phyloP scores from a whole-genome alignment of 805 yeast genomes.

The Komagataella phaffii region DNA sequence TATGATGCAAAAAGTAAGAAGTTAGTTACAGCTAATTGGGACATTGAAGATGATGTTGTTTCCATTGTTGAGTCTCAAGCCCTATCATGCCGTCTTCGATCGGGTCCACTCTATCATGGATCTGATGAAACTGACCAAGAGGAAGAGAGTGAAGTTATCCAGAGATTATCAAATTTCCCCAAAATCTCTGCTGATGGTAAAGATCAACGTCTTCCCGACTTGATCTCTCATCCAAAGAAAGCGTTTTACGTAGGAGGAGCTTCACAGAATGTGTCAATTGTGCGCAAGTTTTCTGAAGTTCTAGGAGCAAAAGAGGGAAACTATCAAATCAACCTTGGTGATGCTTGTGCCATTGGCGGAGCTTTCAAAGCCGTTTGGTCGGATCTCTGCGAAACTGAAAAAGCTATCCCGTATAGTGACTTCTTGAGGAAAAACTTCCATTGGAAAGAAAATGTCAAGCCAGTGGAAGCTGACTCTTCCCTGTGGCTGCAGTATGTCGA shows the following conservation, averaged over 20 bases:
- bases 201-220: slow-evolving; percentile 25
- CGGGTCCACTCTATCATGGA: slow-evolving; percentile 44
- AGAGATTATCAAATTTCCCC: slow-evolving; percentile 21
- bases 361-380: slow-evolving; percentile 81
- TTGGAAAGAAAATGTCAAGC: slow-evolving; percentile 33
- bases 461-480: slow-evolving; percentile 20
- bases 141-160: slow-evolving; percentile 5
- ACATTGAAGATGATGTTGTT: slow-evolving; percentile 50
- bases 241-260: slow-evolving; percentile 85
- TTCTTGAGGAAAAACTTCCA: slow-evolving; percentile 34
- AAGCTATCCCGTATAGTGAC: slow-evolving; percentile 21
- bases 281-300: slow-evolving; percentile 54
- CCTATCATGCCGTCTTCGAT: slow-evolving; percentile 66
- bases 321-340: slow-evolving; percentile 61
- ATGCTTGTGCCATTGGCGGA: slow-evolving; percentile 90
- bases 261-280: slow-evolving; percentile 56
- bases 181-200: slow-evolving; percentile 35
- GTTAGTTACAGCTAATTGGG: slow-evolving; percentile 25
- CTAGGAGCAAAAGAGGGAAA: slow-evolving; percentile 56
- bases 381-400: slow-evolving; percentile 8
- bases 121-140: slow-evolving; percentile 6
- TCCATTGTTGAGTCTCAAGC: slow-evolving; percentile 84
- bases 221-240: slow-evolving; percentile 46
- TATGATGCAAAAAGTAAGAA: slow-evolving; percentile 19
- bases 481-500: slow-evolving; percentile 34